A percentile compares a stretch with the other conserved stretches of the same genome.
Conservation (phyloP, 2,329 filamentous ascomycete species). For the Microsporum canis region DNA sequence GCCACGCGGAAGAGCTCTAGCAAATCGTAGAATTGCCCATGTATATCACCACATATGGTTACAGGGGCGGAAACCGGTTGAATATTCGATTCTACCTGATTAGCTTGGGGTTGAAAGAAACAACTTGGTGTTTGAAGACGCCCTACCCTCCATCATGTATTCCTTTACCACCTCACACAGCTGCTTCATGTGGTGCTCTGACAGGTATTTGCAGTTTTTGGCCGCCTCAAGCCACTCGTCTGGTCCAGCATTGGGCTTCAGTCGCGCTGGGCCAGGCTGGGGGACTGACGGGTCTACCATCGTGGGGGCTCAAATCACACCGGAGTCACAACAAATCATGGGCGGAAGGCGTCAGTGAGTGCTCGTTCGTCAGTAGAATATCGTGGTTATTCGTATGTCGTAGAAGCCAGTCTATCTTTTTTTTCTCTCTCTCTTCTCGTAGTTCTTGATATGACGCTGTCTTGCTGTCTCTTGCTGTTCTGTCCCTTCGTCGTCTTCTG, state of each 20-base stretch:
- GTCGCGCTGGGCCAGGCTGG: constrained; percentile 78
- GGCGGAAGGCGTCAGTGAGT: not conserved
- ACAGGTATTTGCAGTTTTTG: constrained; percentile 93
- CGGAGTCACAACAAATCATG: not conserved
- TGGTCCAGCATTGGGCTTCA: constrained; percentile 71
- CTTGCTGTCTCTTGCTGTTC: not conserved
- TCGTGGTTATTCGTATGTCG: not conserved
- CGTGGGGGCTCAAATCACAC: not conserved
- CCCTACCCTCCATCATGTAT: constrained; percentile 87
- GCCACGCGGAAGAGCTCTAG: constrained; percentile 99
- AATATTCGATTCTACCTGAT: constrained; percentile 75
- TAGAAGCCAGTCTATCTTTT: not conserved
- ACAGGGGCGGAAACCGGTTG: constrained; percentile 96
- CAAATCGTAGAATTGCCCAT: constrained; percentile 96
- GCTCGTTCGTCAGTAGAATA: not conserved
- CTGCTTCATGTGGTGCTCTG: constrained; percentile 95
- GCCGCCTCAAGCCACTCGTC: constrained; percentile 96
- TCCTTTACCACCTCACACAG: constrained; percentile 98
- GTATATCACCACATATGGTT: constrained; percentile 97
- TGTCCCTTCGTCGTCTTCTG: not conserved
- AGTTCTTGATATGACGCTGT: not conserved
- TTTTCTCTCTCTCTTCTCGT: not conserved
- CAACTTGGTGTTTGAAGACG: not conserved
- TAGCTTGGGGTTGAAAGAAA: not conserved
- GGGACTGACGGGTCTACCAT: constrained; percentile 53